Evolutionary conservation across 2,329 filamentous ascomycete genomes (phyloP).

Genomic region (Westerdykella aurantiaca): DNA sequence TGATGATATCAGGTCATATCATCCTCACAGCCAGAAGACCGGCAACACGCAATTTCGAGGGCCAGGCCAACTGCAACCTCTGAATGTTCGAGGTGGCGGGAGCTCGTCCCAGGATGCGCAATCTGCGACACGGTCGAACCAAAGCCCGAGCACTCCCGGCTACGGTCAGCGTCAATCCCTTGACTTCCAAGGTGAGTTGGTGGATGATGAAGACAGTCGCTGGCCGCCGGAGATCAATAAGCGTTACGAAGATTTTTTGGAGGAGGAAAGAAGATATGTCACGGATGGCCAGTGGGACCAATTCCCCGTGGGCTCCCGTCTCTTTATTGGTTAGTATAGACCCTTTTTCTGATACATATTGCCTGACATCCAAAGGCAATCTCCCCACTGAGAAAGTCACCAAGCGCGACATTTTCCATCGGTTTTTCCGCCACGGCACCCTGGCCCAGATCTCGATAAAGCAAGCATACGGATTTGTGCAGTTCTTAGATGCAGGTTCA

Average conservation of each 20-base stretch:
- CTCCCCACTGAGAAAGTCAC: conserved; percentile 88
- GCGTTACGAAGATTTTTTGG: conserved; percentile 66
- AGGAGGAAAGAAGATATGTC: conserved; percentile 68
- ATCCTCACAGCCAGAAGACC: conserved; percentile 42
- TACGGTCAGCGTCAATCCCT: conserved; percentile 24
- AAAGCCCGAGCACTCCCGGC: conserved; percentile 25
- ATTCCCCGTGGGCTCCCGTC: conserved; percentile 68
- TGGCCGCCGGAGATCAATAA: conserved; percentile 56
- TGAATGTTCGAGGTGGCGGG: conserved; percentile 15
- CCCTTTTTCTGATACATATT: background rate
- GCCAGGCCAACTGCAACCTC: conserved; percentile 21
- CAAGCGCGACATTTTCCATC: conserved; percentile 87
- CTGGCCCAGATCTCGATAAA: conserved; percentile 95
- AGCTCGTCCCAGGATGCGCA: conserved; percentile 6
- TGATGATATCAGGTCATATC: conserved; percentile 47
- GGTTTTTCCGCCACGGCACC: conserved; percentile 79
- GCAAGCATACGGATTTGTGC: conserved; percentile 93
- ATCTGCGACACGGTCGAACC: conserved; percentile 17
- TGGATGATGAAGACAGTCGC: conserved; percentile 45
- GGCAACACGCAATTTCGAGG: conserved; percentile 25
- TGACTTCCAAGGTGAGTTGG: conserved; percentile 21
- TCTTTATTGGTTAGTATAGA: conserved; percentile 66
- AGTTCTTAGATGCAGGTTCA: conserved; percentile 73
- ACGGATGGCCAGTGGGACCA: conserved; percentile 75
- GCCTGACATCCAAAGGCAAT: conserved; percentile 57